phyloP scores from a whole-genome alignment of 2,329 filamentous ascomycete genomes.

The Ceratocystis colombiana region DNA sequence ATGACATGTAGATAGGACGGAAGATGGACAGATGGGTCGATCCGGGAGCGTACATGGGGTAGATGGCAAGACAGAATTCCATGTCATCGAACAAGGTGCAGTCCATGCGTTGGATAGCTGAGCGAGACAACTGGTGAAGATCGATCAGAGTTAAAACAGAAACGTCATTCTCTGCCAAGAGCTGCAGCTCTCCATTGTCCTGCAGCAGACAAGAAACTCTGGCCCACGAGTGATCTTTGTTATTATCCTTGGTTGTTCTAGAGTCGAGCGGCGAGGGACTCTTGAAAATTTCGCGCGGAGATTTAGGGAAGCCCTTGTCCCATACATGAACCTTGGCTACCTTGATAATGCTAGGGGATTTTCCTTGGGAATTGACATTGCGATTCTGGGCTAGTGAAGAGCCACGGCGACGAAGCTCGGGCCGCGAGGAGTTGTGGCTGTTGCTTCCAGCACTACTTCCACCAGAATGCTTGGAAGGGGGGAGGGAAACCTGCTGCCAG shows the following conservation, averaged over 20 bases:
- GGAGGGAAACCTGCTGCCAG: slow-evolving; percentile 66
- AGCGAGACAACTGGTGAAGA: slow-evolving; percentile 77
- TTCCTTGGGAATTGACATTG: slow-evolving; percentile 20
- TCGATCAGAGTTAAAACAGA: slow-evolving; percentile 73
- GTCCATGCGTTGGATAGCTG: slow-evolving; percentile 82
- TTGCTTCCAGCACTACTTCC: slow-evolving; percentile 30
- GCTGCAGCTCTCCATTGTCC: slow-evolving; percentile 87
- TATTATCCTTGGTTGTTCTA: slow-evolving; percentile 34
- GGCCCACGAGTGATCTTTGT: slow-evolving; percentile 48
- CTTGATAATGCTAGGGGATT: slow-evolving; percentile 68
- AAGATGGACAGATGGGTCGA: slow-evolving; percentile 64
- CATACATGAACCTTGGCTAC: slow-evolving; percentile 84
- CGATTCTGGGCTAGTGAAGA: slow-evolving; percentile 8
- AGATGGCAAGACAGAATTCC: slow-evolving; percentile 89
- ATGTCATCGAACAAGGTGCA: slow-evolving; percentile 73
- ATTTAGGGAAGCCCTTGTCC: slow-evolving; percentile 60
- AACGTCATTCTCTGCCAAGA: slow-evolving; percentile 77
- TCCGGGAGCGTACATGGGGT: slow-evolving; percentile 76
- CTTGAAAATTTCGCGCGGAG: slow-evolving; percentile 47
- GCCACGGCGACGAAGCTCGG: slow-evolving; percentile 37
- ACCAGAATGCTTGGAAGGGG: slow-evolving; percentile 45
- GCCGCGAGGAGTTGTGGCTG: slow-evolving; percentile 34
- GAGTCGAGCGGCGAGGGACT: slow-evolving; percentile 49
- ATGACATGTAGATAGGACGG: slow-evolving; percentile 77
- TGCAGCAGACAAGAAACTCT: slow-evolving; percentile 85